Evolutionary conservation across 805 yeast genomes (phyloP), one percentile per base, ranked within the genome.

Genomic region (Priceomyces fermenticarens): DNA sequence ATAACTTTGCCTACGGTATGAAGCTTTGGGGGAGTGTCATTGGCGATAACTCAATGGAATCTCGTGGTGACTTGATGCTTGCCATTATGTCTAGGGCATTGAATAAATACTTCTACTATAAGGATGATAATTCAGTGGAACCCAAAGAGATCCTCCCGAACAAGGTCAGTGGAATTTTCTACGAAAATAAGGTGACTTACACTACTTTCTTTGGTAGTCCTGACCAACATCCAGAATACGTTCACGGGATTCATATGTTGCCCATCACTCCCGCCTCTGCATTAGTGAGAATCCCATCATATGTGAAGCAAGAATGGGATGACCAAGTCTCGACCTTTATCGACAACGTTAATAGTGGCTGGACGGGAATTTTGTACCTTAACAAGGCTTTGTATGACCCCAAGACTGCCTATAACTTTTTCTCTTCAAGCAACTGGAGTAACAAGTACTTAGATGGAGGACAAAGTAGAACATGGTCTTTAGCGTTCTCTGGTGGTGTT

Each of bases 361-460:
- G 89, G 90, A 74, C 73, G 36, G 88, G 89, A 41, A 70, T 85
- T n/a, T 66, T 89, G 38, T 75, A 80, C 63, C 70, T 87, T 36
- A 87, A 89, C 60, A 75, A 77, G 48, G 96, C 96, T 0, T 65
- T 90, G 14, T 77, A 65, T 52, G 87, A 89, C 57, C 86, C 97
- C 1, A 41, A 57, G 14, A 42, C 73, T 1, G 72, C 95, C 0
- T 88, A 80, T 55, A 48, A 63, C 2, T 88, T 78, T 62, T 88
- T 87, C 57, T 43, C 64, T 3, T 48, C 62, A 1, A 46, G 47
- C 10, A 35, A 40, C 5, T 58, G 53, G 50, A 35, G 44, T 12
- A 46, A 49, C 38, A 51, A 53, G 10, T 74, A 72, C 60, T 62
- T 80, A 47, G 86, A 81, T 48, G 71, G 76, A 45, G 87, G 86